A percentile compares a stretch with the other conserved stretches of the same genome.
Conservation (phyloP, 345 rosid genomes). For the Lagerstroemia speciosa region DNA sequence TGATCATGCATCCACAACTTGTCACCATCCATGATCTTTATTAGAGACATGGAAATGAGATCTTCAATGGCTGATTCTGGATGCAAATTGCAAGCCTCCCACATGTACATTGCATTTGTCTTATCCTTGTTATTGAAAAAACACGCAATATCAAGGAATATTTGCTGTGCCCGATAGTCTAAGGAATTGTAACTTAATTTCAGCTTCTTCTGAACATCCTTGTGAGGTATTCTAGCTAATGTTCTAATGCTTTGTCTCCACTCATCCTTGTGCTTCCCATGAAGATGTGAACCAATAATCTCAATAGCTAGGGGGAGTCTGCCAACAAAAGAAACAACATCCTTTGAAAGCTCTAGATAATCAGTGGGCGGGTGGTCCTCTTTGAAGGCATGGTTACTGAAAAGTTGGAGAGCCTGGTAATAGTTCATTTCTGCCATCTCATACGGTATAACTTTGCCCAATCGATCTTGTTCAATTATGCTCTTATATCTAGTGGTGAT, state of each 20-base stretch:
- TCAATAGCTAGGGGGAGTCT: constrained; percentile 5
- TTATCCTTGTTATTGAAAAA: constrained; percentile 2
- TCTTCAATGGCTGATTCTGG: not conserved
- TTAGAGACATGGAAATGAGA: not conserved
- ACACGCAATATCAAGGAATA: constrained; percentile 10
- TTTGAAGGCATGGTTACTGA: not conserved
- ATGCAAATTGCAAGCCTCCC: constrained; percentile 1
- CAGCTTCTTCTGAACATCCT: not conserved
- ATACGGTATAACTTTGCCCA: not conserved
- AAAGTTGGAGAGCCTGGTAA: not conserved
- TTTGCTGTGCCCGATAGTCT: not conserved
- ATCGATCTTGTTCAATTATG: not conserved
- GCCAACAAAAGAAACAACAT: not conserved
- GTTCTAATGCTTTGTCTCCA: not conserved
- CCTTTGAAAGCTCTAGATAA: not conserved
- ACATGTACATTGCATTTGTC: not conserved
- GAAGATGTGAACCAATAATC: constrained; percentile 5
- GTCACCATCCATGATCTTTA: not conserved
- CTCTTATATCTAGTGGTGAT: not conserved
- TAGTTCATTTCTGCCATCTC: not conserved
- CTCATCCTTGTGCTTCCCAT: not conserved
- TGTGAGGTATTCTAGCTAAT: not conserved
- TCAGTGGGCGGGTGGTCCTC: not conserved
- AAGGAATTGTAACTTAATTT: constrained; percentile 3
- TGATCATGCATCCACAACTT: constrained; percentile 10